Evolutionary conservation across 2,329 filamentous ascomycete species (phyloP).

Genomic region (Ascochyta rabiei): DNA sequence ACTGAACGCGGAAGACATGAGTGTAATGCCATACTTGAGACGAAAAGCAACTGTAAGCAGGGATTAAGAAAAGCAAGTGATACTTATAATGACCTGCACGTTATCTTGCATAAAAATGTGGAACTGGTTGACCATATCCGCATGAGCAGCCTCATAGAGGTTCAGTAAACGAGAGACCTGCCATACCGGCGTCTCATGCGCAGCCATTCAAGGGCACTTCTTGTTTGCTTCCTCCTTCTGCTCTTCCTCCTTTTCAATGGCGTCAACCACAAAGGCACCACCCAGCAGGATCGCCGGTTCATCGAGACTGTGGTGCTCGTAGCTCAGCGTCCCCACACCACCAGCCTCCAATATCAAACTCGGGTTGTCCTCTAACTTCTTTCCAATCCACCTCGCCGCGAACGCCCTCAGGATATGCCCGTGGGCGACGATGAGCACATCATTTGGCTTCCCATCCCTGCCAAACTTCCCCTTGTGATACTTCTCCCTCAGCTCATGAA

Average conservation of each 20-base stretch:
- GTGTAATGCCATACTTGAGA: background rate
- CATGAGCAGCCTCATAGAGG: background rate
- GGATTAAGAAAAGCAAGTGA: background rate
- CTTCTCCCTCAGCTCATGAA: constrained; percentile 70
- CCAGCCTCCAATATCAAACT: constrained; percentile 78
- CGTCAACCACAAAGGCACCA: constrained; percentile 58
- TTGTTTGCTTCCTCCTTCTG: constrained; percentile 19
- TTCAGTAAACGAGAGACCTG: no score
- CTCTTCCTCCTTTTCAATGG: constrained; percentile 50
- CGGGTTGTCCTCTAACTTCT: constrained; percentile 74
- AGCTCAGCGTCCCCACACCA: constrained; percentile 59
- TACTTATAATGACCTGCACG: background rate
- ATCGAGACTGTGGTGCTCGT: constrained; percentile 57
- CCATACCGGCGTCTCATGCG: background rate
- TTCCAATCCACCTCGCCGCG: constrained; percentile 83
- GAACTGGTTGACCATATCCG: no score
- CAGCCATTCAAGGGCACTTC: background rate
- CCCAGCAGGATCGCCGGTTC: constrained; percentile 60
- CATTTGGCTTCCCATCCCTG: constrained; percentile 56
- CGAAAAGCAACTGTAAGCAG: background rate
- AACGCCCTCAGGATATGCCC: constrained; percentile 89
- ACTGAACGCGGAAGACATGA: background rate
- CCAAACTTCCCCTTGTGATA: constrained; percentile 56
- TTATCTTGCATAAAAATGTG: background rate
- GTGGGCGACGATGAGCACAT: constrained; percentile 83